Percentiles rank a stretch among this genome's conserved stretches.
phyloP scores from a whole-genome alignment of 2,329 filamentous ascomycete species.

The Teratosphaeria nubilosa region DNA sequence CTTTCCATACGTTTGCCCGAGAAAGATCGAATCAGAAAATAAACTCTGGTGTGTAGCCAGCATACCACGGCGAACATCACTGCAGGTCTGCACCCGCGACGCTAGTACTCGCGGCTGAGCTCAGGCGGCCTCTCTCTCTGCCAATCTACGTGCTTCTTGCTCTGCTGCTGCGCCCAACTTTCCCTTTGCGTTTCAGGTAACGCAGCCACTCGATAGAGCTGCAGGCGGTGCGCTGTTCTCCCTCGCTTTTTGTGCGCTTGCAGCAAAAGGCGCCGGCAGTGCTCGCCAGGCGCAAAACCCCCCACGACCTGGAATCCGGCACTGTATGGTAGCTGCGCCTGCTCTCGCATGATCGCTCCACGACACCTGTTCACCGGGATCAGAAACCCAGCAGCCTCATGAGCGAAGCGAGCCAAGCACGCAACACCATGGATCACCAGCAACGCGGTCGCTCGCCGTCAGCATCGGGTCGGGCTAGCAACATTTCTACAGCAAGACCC shows the following conservation, averaged over 20 bases:
- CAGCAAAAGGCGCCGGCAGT: neutral
- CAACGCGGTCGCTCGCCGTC: conserved; percentile 22
- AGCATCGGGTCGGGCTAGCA: conserved; percentile 12
- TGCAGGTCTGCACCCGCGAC: neutral
- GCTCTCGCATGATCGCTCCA: neutral
- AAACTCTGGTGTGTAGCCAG: neutral
- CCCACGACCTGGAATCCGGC: neutral
- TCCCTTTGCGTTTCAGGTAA: neutral
- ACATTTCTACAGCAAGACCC: conserved; percentile 14
- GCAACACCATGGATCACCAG: conserved; percentile 26
- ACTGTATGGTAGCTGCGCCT: neutral
- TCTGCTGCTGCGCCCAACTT: neutral
- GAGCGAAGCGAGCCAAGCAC: neutral
- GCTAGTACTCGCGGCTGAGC: neutral
- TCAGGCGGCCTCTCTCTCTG: neutral
- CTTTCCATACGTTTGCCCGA: neutral
- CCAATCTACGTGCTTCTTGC: neutral
- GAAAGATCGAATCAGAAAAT: neutral
- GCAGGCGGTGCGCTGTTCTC: neutral
- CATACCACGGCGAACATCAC: neutral
- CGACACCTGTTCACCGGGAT: neutral
- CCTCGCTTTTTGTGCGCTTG: neutral
- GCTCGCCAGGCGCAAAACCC: neutral
- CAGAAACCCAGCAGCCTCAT: neutral
- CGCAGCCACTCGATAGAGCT: neutral